Evolutionary conservation across 768 basidiomycete species (phyloP).

Genomic region (Agrocybe praecox): DNA sequence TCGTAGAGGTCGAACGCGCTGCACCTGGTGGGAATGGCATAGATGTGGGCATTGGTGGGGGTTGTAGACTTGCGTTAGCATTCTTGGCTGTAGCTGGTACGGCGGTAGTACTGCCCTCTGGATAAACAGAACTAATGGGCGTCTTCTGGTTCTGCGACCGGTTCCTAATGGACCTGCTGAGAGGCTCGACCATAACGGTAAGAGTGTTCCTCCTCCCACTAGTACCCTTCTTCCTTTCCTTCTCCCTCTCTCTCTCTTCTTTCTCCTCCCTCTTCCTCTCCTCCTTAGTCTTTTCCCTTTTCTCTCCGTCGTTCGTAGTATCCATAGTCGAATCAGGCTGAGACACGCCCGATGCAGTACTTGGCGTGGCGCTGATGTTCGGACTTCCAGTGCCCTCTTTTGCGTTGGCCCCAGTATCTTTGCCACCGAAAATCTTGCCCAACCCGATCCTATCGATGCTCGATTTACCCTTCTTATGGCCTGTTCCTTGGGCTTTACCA

Average conservation of each 20-base stretch:
- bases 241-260: background rate
- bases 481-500: constrained; percentile 12
- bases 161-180: constrained; percentile 58
- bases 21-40: background rate
- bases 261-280: background rate
- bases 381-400: background rate
- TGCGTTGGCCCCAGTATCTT: constrained; percentile 6
- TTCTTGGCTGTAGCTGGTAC: background rate
- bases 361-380: background rate
- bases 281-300: constrained; percentile 12
- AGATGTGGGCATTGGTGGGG: background rate
- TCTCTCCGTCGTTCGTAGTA: constrained; percentile 23
- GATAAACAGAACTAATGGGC: constrained; percentile 4
- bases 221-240: constrained; percentile 42
- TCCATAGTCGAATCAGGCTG: background rate
- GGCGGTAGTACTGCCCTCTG: background rate
- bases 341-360: background rate
- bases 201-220: constrained; percentile 80
- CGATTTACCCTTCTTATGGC: constrained; percentile 64
- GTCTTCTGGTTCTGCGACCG: constrained; percentile 32
- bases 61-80: background rate
- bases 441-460: constrained; percentile 82
- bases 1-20: background rate
- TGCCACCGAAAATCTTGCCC: constrained; percentile 68
- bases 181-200: constrained; percentile 83